Conservation (phyloP, 2,329 filamentous ascomycete species). For the Amesomyces nigricolor region DNA sequence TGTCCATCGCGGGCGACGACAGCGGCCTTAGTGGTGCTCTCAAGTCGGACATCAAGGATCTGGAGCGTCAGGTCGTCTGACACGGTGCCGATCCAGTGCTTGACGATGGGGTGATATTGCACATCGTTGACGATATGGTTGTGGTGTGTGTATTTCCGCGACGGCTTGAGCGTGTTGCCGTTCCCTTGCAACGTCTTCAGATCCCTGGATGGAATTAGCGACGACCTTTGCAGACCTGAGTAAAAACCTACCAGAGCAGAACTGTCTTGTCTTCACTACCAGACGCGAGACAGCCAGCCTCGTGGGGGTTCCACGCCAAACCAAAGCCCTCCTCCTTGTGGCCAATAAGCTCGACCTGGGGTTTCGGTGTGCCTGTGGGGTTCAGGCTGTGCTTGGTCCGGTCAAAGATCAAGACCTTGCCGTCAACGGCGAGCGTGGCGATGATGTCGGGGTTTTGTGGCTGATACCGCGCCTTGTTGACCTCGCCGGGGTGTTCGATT, state of each 20-base stretch:
- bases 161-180: slow-evolving; percentile 61
- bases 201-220: slow-evolving; percentile 52
- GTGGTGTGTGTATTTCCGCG: slow-evolving; percentile 79
- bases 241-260: slow-evolving; percentile 67
- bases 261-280: slow-evolving; percentile 92
- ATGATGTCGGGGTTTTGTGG: slow-evolving; percentile 97
- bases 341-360: slow-evolving; percentile 78
- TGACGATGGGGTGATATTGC: slow-evolving; percentile 84
- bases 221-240: not conserved
- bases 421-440: slow-evolving; percentile 84
- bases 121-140: slow-evolving; percentile 92
- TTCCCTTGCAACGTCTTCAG: slow-evolving; percentile 62
- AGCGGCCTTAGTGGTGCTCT: slow-evolving; percentile 60
- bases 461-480: slow-evolving; percentile 98
- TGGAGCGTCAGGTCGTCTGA: slow-evolving; percentile 93
- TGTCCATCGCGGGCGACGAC: slow-evolving; percentile 70
- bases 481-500: slow-evolving; percentile 92
- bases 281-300: slow-evolving; percentile 74
- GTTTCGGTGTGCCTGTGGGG: slow-evolving; percentile 67
- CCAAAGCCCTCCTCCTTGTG: slow-evolving; percentile 89
- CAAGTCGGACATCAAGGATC: slow-evolving; percentile 77
- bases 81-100: slow-evolving; percentile 81
- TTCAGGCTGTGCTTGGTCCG: slow-evolving; percentile 84
- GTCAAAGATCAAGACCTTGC: slow-evolving; percentile 88
- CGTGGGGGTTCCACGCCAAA: slow-evolving; percentile 84